A percentile compares a stretch with the other conserved stretches of the same genome.
Conservation (phyloP, 257 asterid genomes). For the Scutellaria barbata region DNA sequence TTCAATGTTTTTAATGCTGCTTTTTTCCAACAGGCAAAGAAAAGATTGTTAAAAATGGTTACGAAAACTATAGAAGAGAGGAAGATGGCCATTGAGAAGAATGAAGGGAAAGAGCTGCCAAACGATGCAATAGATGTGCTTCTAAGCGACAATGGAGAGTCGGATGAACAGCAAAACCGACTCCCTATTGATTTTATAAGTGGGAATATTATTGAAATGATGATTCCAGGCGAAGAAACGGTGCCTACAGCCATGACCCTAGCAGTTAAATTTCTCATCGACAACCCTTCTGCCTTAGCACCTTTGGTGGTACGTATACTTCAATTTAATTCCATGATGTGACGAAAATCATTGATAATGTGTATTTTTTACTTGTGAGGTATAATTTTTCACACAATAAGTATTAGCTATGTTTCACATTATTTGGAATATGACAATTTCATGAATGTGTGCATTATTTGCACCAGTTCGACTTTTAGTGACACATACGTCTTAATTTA, state of each 20-base stretch:
- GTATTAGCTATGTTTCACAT: constrained; percentile 17
- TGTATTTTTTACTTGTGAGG: not conserved
- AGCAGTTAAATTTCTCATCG: constrained; percentile 76
- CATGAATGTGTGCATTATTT: constrained; percentile 23
- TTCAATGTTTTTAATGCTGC: not conserved
- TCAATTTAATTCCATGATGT: not conserved
- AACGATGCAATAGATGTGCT: constrained; percentile 71
- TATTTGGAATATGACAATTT: constrained; percentile 11
- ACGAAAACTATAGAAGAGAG: constrained; percentile 57
- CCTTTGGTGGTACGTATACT: constrained; percentile 63
- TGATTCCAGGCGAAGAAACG: constrained; percentile 96
- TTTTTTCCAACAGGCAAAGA: constrained; percentile 63
- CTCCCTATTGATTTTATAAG: constrained; percentile 65
- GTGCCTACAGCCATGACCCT: constrained; percentile 87
- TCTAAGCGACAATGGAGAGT: constrained; percentile 55
- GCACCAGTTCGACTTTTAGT: constrained; percentile 4
- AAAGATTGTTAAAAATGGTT: constrained; percentile 61
- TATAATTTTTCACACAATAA: not conserved
- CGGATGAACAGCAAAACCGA: constrained; percentile 49
- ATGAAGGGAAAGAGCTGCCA: constrained; percentile 35
- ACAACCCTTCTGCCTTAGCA: constrained; percentile 64
- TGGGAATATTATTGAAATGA: constrained; percentile 84
- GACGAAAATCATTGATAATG: not conserved
- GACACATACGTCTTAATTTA: constrained; percentile 13
- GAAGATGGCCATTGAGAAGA: constrained; percentile 44